Conservation (phyloP, 495 filamentous ascomycete species). For the Lophiotrema nucula region DNA sequence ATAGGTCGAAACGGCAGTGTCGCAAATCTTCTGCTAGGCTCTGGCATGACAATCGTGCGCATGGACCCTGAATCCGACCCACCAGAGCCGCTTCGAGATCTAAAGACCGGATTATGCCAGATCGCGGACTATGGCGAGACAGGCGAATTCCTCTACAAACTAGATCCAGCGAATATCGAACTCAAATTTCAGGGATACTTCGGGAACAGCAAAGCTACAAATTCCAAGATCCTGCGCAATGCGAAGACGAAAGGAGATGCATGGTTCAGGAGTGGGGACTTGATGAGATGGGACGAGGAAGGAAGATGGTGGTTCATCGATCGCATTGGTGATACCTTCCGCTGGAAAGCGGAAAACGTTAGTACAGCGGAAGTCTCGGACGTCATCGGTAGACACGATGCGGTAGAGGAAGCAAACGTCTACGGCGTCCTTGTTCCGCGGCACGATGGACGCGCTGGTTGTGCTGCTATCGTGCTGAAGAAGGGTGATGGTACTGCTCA, state of each 20-base stretch:
- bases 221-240: slow-evolving; percentile 74
- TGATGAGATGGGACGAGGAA: slow-evolving; percentile 68
- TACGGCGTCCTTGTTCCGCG: slow-evolving; percentile 81
- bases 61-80: slow-evolving; percentile 64
- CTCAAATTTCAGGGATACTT: slow-evolving; percentile 84
- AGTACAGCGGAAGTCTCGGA: slow-evolving; percentile 80
- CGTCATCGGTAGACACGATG: slow-evolving; percentile 64
- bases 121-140: slow-evolving; percentile 59
- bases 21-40: slow-evolving; percentile 53
- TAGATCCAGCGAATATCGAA: slow-evolving; percentile 65
- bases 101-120: slow-evolving; percentile 70
- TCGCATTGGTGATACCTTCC: slow-evolving; percentile 47
- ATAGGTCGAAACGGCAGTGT: slow-evolving; percentile 75
- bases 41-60: slow-evolving; percentile 58
- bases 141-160: slow-evolving; percentile 74
- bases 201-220: slow-evolving; percentile 69
- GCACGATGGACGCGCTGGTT: slow-evolving; percentile 85
- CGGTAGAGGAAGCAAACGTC: slow-evolving; percentile 77
- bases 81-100: slow-evolving; percentile 67
- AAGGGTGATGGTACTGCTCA: not conserved
- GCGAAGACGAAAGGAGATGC: slow-evolving; percentile 80
- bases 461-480: slow-evolving; percentile 58
- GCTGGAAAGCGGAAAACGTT: slow-evolving; percentile 56
- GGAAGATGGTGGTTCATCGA: slow-evolving; percentile 83
- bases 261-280: slow-evolving; percentile 84